Conservation (phyloP, 305 asterid species). For the Stenogyne calaminthoides region DNA sequence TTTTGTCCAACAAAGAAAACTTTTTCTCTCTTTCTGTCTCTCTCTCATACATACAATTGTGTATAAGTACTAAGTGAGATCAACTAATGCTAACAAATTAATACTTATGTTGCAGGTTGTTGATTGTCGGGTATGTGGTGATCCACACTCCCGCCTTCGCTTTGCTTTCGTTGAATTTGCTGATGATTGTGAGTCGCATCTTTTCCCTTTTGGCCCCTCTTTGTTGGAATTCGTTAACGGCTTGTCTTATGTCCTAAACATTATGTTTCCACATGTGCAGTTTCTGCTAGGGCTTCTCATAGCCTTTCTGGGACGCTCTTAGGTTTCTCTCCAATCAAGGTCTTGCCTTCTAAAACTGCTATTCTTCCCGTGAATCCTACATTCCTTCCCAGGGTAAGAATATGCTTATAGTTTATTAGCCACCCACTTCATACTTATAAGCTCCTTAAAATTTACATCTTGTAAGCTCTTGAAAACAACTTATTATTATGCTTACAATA, state of each 20-base stretch:
- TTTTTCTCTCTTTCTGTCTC: background rate
- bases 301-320: slow-evolving; percentile 66
- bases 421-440: too few relatives aligned
- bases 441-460: too few relatives aligned
- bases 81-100: too few relatives aligned
- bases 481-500: too few relatives aligned
- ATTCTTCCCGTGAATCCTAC: slow-evolving; percentile 97
- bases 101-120: slow-evolving; percentile 62
- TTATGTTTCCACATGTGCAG: slow-evolving; percentile 43
- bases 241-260: slow-evolving; percentile 12
- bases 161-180: slow-evolving; percentile 95
- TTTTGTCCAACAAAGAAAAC: background rate
- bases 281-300: slow-evolving; percentile 81
- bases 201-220: slow-evolving; percentile 14
- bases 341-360: slow-evolving; percentile 94
- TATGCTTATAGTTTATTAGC: background rate
- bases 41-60: background rate
- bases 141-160: slow-evolving; percentile 96
- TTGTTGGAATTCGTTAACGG: slow-evolving; percentile 10
- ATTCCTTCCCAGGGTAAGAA: slow-evolving; percentile 86
- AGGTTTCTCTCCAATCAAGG: slow-evolving; percentile 86
- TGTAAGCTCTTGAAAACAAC: too few relatives aligned
- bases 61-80: background rate
- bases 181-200: slow-evolving; percentile 73
- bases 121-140: slow-evolving; percentile 97